Evolutionary conservation across 768 basidiomycete genomes (phyloP).

Genomic region (Suillus sp.): DNA sequence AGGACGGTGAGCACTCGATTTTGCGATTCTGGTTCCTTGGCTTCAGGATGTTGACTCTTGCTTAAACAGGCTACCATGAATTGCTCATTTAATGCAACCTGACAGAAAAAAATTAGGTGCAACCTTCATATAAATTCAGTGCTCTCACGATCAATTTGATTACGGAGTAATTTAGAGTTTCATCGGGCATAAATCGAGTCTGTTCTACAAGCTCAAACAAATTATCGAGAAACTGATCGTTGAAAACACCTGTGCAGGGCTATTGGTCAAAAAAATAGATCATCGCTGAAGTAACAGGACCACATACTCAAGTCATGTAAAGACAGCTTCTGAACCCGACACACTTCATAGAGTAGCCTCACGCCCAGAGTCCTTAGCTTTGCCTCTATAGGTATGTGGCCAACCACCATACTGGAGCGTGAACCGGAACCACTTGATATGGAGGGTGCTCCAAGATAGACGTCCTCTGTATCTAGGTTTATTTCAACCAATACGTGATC

Average conservation of each 20-base stretch:
- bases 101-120: conserved; percentile 12
- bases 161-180: conserved; percentile 92
- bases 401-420: conserved; percentile 41
- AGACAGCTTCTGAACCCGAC: conserved; percentile 84
- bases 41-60: conserved; percentile 25
- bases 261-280: conserved; percentile 16
- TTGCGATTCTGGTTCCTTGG: conserved; percentile 43
- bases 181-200: conserved; percentile 85
- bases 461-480: conserved; percentile 71
- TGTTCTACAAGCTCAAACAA: conserved; percentile 94
- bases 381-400: conserved; percentile 76
- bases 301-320: conserved; percentile 76
- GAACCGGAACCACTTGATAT: conserved; percentile 30
- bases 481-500: conserved; percentile 83
- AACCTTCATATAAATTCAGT: conserved; percentile 1
- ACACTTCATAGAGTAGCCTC: conserved; percentile 87
- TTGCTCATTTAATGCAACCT: conserved; percentile 96
- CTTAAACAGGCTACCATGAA: conserved; percentile 90
- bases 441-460: conserved; percentile 46
- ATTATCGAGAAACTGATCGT: conserved; percentile 82
- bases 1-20: conserved; percentile 86
- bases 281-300: neutral
- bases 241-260: conserved; percentile 63
- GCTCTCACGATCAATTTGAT: conserved; percentile 86
- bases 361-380: conserved; percentile 74